A percentile compares a stretch with the other conserved stretches of the same genome.
These are phyloP conservation scores for Moniliella sp. DNA, from an alignment of 1,284 basidiomycete genomes.

Conservation along the genomic window DNA sequence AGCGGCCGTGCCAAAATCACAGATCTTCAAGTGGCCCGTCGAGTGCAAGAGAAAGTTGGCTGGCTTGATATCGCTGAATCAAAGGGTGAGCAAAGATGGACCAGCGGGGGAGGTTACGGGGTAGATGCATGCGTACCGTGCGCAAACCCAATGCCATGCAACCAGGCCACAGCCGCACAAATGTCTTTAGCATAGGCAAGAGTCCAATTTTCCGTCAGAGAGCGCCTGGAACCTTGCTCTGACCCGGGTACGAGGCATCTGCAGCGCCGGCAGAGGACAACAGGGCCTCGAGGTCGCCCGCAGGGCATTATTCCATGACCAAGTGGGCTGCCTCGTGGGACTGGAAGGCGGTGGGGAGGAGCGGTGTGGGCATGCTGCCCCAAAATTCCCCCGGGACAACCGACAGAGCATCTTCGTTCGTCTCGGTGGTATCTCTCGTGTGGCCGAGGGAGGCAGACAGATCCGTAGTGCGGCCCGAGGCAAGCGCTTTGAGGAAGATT, in stretches of 20 bases:
- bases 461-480: too few relatives aligned
- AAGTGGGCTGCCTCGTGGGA: constrained; percentile 22
- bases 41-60: constrained; percentile 25
- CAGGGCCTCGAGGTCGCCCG: constrained; percentile 27
- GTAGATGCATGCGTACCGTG: constrained; percentile 5
- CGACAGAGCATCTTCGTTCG: too few relatives aligned
- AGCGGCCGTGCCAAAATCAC: constrained; percentile 29
- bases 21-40: constrained; percentile 26
- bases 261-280: constrained; percentile 14
- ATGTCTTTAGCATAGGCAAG: constrained; percentile 23
- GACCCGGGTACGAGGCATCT: constrained; percentile 11
- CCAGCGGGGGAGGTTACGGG: too few relatives aligned
- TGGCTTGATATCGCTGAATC: constrained; percentile 30
- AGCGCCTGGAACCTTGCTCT: constrained; percentile 11
- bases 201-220: constrained; percentile 21
- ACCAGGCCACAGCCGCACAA: constrained; percentile 26
- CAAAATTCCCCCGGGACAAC: too few relatives aligned
- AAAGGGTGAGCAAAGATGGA: neutral
- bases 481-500: neutral
- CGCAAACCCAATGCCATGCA: constrained; percentile 21
- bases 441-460: too few relatives aligned
- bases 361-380: constrained; percentile 6
- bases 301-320: constrained; percentile 29
- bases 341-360: constrained; percentile 24
- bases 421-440: too few relatives aligned